Evolutionary conservation across 2,329 filamentous ascomycete species (phyloP).

Genomic region (Aspergillus sp.): DNA sequence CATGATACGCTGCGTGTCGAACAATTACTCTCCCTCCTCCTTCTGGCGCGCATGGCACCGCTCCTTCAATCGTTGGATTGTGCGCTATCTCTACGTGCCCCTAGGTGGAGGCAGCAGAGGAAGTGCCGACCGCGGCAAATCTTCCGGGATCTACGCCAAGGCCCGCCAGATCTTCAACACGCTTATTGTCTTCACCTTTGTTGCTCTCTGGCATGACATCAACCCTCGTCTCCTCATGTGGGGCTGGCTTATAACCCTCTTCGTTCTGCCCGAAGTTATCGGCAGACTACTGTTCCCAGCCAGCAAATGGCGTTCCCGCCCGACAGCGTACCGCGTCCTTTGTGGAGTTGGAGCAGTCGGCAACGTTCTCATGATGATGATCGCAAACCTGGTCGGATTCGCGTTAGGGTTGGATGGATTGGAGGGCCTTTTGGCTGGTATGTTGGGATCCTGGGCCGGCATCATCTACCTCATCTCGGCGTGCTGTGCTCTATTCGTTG

Average conservation of each 20-base stretch:
- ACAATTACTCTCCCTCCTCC: constrained; percentile 86
- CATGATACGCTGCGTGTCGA: constrained; percentile 93
- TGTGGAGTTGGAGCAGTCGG: constrained; percentile 77
- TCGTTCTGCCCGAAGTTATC: constrained; percentile 85
- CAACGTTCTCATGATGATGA: constrained; percentile 94
- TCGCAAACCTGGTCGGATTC: constrained; percentile 91
- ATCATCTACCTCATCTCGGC: constrained; percentile 71
- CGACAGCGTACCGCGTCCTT: constrained; percentile 74
- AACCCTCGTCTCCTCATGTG: constrained; percentile 86
- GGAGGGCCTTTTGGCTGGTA: constrained; percentile 71
- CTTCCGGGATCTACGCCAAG: constrained; percentile 47
- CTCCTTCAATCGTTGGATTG: constrained; percentile 89
- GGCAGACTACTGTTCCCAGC: constrained; percentile 72
- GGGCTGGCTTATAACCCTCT: constrained; percentile 95
- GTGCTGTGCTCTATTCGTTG: constrained; percentile 76
- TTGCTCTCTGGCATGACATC: constrained; percentile 97
- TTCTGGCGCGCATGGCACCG: constrained; percentile 99
- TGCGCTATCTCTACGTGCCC: constrained; percentile 92
- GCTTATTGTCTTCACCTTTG: constrained; percentile 88
- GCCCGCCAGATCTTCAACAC: constrained; percentile 71
- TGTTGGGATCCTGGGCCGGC: constrained; percentile 76
- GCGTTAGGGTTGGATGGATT: constrained; percentile 88
- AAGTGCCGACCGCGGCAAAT: constrained; percentile 24
- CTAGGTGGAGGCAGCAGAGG: constrained; percentile 67
- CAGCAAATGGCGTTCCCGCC: constrained; percentile 67